phyloP scores from a whole-genome alignment of 2,329 filamentous ascomycete genomes.

The Aspergillus carbonarius region DNA sequence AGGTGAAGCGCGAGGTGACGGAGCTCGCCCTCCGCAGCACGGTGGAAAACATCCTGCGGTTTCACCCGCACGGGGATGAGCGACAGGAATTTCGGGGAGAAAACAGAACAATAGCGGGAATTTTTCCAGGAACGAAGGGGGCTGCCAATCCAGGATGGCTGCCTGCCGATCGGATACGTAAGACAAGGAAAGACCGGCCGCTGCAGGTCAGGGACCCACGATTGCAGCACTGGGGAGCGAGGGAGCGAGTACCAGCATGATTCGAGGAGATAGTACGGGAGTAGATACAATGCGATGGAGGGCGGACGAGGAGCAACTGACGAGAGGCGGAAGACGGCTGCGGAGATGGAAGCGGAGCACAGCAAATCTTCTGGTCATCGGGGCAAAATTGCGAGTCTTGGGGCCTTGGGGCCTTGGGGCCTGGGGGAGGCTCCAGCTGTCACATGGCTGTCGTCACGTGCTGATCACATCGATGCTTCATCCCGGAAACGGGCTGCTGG shows the following conservation, averaged over 20 bases:
- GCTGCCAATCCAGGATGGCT: background rate
- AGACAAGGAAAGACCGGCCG: background rate
- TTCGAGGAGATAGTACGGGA: background rate
- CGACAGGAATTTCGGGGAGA: background rate
- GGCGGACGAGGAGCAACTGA: too few species aligned
- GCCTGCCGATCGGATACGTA: slow-evolving; percentile 2
- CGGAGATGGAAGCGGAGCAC: too few species aligned
- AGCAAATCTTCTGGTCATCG: too few species aligned
- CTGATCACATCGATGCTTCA: too few species aligned
- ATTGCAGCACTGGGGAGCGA: background rate
- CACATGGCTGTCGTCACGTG: too few species aligned
- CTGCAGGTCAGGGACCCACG: slow-evolving; percentile 6
- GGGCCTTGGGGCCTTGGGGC: too few species aligned
- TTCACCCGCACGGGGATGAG: too few species aligned
- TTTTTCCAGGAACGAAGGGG: background rate
- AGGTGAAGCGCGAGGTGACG: slow-evolving; percentile 37
- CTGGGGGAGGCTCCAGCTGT: too few species aligned
- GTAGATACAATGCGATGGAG: too few species aligned
- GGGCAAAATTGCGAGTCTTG: too few species aligned
- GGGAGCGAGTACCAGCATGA: background rate
- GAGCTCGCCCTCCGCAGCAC: slow-evolving; percentile 19
- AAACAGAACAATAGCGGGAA: background rate
- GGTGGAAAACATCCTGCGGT: slow-evolving; percentile 31
- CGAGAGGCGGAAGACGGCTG: too few species aligned
- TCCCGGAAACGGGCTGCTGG: too few species aligned